phyloP scores from a whole-genome alignment of 495 filamentous ascomycete species.

The Aspergillus homomorphus region DNA sequence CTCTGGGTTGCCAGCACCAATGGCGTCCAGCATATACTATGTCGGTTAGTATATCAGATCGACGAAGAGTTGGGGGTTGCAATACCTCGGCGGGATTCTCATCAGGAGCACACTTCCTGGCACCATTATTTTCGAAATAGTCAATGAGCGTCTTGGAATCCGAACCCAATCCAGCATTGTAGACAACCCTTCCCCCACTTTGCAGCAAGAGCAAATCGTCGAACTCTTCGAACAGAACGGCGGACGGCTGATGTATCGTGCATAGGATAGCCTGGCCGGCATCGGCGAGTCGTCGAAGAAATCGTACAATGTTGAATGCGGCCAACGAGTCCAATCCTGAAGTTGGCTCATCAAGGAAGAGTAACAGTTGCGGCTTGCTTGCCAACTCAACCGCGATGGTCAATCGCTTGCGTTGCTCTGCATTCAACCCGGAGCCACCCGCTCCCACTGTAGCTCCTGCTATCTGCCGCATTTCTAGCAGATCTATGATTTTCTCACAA shows the following conservation, averaged over 20 bases:
- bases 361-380: conserved; percentile 60
- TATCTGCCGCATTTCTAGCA: conserved; percentile 58
- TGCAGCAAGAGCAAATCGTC: conserved; percentile 69
- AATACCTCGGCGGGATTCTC: conserved; percentile 61
- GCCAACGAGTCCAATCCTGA: conserved; percentile 66
- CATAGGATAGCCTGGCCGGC: conserved; percentile 70
- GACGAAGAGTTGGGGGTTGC: not conserved
- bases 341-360: conserved; percentile 79
- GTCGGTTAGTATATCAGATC: not conserved
- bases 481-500: conserved; percentile 55
- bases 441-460: conserved; percentile 55
- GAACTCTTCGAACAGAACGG: conserved; percentile 70
- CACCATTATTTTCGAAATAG: conserved; percentile 64
- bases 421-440: conserved; percentile 51
- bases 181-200: conserved; percentile 66
- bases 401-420: conserved; percentile 61
- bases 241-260: conserved; percentile 80
- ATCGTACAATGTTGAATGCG: conserved; percentile 63
- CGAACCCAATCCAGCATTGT: conserved; percentile 61
- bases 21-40: conserved; percentile 64
- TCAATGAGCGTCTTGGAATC: conserved; percentile 55
- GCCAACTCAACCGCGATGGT: conserved; percentile 71
- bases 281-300: conserved; percentile 63
- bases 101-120: conserved; percentile 51
- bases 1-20: conserved; percentile 61